Base-by-base conservation (phyloP, 2,329 filamentous ascomycete genomes). In the Neofusicoccum sp. region DNA sequence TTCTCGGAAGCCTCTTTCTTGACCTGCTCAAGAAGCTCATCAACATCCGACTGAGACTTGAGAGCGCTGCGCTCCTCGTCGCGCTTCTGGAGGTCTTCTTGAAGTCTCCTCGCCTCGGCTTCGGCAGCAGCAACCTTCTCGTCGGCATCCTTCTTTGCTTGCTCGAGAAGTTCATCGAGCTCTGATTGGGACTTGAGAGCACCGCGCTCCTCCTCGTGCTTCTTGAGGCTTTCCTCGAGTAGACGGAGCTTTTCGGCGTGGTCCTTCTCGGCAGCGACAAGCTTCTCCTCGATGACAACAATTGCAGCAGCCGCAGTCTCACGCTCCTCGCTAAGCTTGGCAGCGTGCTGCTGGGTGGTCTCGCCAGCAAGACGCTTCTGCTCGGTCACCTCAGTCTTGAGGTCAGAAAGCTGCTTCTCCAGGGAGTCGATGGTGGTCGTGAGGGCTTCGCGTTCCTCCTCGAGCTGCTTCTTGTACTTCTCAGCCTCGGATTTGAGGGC, bases 391-490 rank as follows among this genome's bases (percentile, higher is more conserved):
- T 62, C 59, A 7, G 31, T 29, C 37, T 62, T 50, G 2, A 62
- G 47, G 48, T 62, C 50, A 1, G 49, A 56, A 14, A 62, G 44
- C 14, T 62, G 49, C 41, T 62, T 56, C 50, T 62, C 49, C 8
- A 62, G 36, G 6, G 50, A 45, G 34, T 62, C 61, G 6, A 62
- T 62, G 14, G 49, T 56, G 29, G 2, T 31, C 22, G 49, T 47
- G 28, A 56, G 39, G 37, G 50, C 34, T 28, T 56, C 61, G 14
- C 61, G 61, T 39, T 62, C 61, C 16, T 62, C 61, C 6, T 56
- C 41, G 6, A 62, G 61, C 50, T 62, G 61, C 50, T 62, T 62
- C 50, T 56, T 33, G 41, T 56, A 62, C 61, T 62, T 56, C 50
- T 62, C 61, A 9, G 43, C 14, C 33, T 62, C 61, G 4, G 50